Conservation (phyloP, 495 filamentous ascomycete genomes). For the Aspergillus panamensis region DNA sequence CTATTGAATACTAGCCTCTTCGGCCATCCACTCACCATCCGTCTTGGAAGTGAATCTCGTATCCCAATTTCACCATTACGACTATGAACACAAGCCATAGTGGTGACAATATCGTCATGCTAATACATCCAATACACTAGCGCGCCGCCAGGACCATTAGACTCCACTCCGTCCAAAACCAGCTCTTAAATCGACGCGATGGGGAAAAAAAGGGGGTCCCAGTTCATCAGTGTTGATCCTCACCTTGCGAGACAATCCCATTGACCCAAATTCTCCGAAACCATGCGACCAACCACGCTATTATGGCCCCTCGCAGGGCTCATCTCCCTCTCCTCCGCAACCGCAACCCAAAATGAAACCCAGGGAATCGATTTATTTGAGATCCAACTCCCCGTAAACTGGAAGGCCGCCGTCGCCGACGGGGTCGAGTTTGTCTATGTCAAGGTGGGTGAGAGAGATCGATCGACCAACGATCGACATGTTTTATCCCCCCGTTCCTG, state of each 20-base stretch:
- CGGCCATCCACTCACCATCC: no score
- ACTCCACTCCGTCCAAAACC: no score
- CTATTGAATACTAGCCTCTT: no score
- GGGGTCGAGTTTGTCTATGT: constrained; percentile 50
- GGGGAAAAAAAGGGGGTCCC: no score
- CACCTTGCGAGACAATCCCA: constrained; percentile 27
- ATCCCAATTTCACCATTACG: no score
- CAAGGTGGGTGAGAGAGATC: constrained; percentile 38
- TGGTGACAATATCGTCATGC: no score
- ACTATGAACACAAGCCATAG: no score
- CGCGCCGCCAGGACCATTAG: no score
- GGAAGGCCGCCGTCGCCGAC: constrained; percentile 3
- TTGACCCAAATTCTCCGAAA: constrained; percentile 33
- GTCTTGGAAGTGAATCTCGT: no score
- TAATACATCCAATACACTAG: no score
- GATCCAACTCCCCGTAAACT: constrained; percentile 10
- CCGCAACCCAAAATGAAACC: background rate
- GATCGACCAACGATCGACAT: background rate
- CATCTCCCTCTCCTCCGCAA: background rate
- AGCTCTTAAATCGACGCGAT: no score
- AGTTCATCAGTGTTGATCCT: no score
- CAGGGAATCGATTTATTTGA: constrained; percentile 10
- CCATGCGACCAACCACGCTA: background rate
- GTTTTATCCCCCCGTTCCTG: background rate
- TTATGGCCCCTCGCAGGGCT: background rate